Percentiles rank a stretch among this genome's conserved stretches.
phyloP scores from a whole-genome alignment of 2,329 filamentous ascomycete genomes.

The Meredithiella fracta region DNA sequence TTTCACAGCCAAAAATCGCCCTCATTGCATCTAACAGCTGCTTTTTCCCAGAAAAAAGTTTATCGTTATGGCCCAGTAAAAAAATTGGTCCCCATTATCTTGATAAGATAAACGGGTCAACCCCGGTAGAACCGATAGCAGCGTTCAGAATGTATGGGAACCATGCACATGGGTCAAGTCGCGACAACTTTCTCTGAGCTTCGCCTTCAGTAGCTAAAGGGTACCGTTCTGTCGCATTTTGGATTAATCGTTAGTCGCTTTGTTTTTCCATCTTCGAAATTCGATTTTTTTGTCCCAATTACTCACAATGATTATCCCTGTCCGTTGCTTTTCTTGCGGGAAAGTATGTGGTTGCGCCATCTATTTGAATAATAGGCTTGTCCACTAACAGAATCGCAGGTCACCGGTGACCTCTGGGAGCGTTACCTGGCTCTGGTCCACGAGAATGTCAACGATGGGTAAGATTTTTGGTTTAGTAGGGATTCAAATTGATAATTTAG shows the following conservation, averaged over 20 bases:
- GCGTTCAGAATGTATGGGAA: neutral
- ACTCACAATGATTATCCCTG: constrained; percentile 84
- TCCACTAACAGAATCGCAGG: constrained; percentile 36
- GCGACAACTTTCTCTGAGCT: constrained; percentile 12
- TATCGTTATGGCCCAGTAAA: constrained; percentile 9
- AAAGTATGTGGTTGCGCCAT: constrained; percentile 45
- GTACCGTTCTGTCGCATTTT: neutral
- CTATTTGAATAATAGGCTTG: neutral
- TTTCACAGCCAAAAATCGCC: constrained; percentile 3
- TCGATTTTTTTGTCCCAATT: neutral
- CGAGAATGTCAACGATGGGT: constrained; percentile 60
- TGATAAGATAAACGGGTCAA: constrained; percentile 14
- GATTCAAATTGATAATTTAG: neutral
- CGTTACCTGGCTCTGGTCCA: constrained; percentile 81
- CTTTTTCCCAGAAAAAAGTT: constrained; percentile 12
- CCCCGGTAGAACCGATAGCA: constrained; percentile 8
- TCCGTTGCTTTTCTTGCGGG: constrained; percentile 96
- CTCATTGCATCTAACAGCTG: constrained; percentile 1
- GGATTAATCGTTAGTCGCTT: neutral
- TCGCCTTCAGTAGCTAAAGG: neutral
- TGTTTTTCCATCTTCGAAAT: neutral
- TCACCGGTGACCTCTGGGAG: constrained; percentile 95
- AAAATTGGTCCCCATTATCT: constrained; percentile 14
- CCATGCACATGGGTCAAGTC: neutral
- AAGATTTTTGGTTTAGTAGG: constrained; percentile 20